Evolutionary conservation across 164 flowering plant genomes (phyloP).

Genomic region (Aristolochia californica): DNA sequence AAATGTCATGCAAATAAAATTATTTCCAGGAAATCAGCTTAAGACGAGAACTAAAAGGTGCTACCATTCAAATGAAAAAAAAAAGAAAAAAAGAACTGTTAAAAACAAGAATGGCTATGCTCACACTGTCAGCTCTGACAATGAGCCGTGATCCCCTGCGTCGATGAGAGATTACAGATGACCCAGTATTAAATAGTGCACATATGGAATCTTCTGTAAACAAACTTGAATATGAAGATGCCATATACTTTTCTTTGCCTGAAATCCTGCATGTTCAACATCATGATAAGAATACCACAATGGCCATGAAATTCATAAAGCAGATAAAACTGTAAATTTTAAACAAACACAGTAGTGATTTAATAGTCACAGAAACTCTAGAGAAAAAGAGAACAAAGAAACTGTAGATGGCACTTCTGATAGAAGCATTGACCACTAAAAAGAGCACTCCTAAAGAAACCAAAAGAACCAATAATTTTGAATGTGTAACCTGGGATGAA

Average conservation of each 20-base stretch:
- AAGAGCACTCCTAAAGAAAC: too few species aligned
- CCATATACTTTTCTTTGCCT: constrained; percentile 29
- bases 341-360: too few species aligned
- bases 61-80: neutral
- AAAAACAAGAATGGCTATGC: constrained; percentile 7
- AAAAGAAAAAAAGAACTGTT: neutral
- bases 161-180: constrained; percentile 26
- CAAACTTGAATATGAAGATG: constrained; percentile 39
- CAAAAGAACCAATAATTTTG: too few species aligned
- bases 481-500: too few species aligned
- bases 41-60: neutral
- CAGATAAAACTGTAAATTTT: too few species aligned
- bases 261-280: constrained; percentile 23
- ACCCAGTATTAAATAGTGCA: constrained; percentile 19
- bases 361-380: too few species aligned
- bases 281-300: too few species aligned
- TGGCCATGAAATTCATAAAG: too few species aligned
- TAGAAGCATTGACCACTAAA: too few species aligned
- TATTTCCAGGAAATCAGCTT: neutral
- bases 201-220: constrained; percentile 41
- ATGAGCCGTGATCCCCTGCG: constrained; percentile 44
- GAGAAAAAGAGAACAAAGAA: too few species aligned
- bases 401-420: too few species aligned
- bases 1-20: neutral
- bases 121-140: constrained; percentile 78